phyloP scores from a whole-genome alignment of 345 rosid species.

The Arabidopsis arenosa region DNA sequence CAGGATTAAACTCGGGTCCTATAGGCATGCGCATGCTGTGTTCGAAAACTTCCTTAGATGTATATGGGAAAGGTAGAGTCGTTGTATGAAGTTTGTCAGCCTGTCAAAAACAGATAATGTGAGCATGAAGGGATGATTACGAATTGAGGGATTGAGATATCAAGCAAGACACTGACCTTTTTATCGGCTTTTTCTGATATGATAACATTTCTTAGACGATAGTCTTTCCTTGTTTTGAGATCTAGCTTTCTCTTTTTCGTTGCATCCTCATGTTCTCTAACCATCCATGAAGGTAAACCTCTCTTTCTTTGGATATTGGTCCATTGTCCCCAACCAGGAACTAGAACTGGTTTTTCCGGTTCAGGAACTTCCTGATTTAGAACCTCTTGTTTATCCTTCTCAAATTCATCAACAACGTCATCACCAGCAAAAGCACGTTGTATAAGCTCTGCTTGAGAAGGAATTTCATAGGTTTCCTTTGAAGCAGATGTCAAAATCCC shows the following conservation, averaged over 20 bases:
- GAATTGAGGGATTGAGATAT: background rate
- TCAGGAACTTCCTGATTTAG: conserved; percentile 79
- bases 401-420: conserved; percentile 82
- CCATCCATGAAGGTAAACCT: conserved; percentile 86
- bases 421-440: conserved; percentile 92
- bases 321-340: conserved; percentile 99
- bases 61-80: conserved; percentile 80
- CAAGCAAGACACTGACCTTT: conserved; percentile 56
- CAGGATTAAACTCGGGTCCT: conserved; percentile 93
- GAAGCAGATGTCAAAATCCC: conserved; percentile 66
- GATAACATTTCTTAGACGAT: conserved; percentile 73
- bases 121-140: conserved; percentile 5
- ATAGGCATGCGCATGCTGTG: conserved; percentile 89
- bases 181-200: conserved; percentile 87
- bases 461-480: conserved; percentile 63
- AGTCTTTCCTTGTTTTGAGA: conserved; percentile 84
- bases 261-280: conserved; percentile 72
- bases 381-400: conserved; percentile 68
- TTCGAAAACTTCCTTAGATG: conserved; percentile 79
- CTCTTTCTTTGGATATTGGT: conserved; percentile 71
- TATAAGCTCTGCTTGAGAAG: conserved; percentile 90
- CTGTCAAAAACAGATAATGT: conserved; percentile 49
- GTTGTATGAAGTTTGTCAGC: conserved; percentile 77
- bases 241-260: conserved; percentile 69
- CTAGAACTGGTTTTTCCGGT: conserved; percentile 75